Evolutionary conservation across 306 rosid species (phyloP), one percentile per base, ranked within the genome.

Genomic region (Cicer judaicum): DNA sequence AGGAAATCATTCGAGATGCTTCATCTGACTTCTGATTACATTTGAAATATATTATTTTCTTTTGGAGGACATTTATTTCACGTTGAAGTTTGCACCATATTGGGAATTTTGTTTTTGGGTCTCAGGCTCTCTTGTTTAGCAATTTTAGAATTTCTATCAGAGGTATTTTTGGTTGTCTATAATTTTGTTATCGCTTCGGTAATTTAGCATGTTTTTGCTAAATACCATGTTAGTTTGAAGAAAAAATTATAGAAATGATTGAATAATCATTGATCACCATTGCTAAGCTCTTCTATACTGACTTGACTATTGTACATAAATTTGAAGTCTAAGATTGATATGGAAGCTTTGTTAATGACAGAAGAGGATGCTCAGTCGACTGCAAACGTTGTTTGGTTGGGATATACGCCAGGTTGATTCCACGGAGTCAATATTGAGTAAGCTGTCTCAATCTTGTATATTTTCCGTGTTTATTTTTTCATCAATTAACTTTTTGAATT

Each of bases 301-400:
- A 79, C 38, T 24, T 52, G 74, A 24, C 15, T 10, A 14, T 24
- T 24, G 5, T 29, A 38, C 7, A 18, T 6, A 46, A 10, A n/a
- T 74, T 66, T 40, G 34, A 74, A n/a, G 52, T 39, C 8, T 55
- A 67, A 62, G 73, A 69, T 60, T 83, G 41, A 82, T 47, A 47
- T 50, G 29, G 73, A 73, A 76, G 11, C 77, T 78, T 72, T 78
- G 10, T 75, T 59, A 57, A 68, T 75, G 77, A 38, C 93, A 91
- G 98, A 89, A 89, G 82, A 84, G 96, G 68, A 87, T 86, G 90
- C 76, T 91, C 69, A 83, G 49, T 73, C 90, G 94, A 66, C 85
- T 93, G 78, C 89, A 88, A 64, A 83, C 80, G 0, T 46, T 93
- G 79, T 93, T 89, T 79, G 86, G 87, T 64, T 93, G 97, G 98